Evolutionary conservation across 371 early-diverging fungal species (phyloP).

Genomic region (Lichtheimia ornata): DNA sequence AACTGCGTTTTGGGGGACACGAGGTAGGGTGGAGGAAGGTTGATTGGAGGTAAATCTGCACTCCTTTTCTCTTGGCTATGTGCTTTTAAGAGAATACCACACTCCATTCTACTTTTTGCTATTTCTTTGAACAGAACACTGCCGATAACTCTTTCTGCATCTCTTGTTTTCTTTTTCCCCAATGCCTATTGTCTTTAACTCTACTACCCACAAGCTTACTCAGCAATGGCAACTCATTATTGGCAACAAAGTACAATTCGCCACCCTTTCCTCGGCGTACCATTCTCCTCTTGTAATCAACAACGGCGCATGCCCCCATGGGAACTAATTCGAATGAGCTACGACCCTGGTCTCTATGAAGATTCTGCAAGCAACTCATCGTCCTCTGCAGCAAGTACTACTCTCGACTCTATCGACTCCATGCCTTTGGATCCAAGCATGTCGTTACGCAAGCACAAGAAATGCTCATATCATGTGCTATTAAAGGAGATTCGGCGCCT

Average conservation of each 20-base stretch:
- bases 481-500: constrained; percentile 45
- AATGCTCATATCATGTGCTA: constrained; percentile 25
- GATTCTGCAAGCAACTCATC: constrained; percentile 11
- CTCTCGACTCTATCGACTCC: constrained; percentile 7
- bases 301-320: background rate
- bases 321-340: constrained; percentile 6
- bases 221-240: constrained; percentile 13
- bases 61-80: no score
- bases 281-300: background rate
- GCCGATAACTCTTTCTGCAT: no score
- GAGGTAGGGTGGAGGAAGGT: no score
- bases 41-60: no score
- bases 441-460: constrained; percentile 18
- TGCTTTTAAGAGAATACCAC: no score
- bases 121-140: no score
- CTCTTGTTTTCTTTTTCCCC: background rate
- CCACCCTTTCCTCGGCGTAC: background rate
- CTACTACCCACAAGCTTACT: constrained; percentile 1
- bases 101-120: no score
- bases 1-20: no score
- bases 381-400: constrained; percentile 1
- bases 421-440: background rate
- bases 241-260: constrained; percentile 4
- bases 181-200: constrained; percentile 10
- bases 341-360: constrained; percentile 2